Evolutionary conservation across 2,329 filamentous ascomycete genomes (phyloP).

Genomic region (Sordariomycetes sp.): DNA sequence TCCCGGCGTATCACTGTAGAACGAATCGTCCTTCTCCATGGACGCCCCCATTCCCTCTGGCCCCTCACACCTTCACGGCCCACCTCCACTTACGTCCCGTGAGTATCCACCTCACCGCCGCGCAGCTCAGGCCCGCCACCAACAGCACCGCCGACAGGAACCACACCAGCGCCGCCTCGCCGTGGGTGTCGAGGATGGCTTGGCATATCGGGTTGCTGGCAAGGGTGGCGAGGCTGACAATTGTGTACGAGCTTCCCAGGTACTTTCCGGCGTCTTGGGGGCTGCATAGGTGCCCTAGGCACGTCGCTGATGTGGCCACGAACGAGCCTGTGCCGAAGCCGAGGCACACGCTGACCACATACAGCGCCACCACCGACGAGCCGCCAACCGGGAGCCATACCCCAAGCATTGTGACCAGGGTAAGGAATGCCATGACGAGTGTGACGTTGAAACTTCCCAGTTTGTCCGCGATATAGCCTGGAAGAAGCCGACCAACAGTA

Average conservation of each 20-base stretch:
- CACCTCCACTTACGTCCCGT: not conserved
- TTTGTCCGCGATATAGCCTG: conserved; percentile 64
- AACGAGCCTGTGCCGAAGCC: conserved; percentile 73
- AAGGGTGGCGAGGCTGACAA: conserved; percentile 14
- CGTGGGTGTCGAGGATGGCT: not conserved
- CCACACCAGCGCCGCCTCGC: not conserved
- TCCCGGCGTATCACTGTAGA: no score
- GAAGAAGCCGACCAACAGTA: conserved; percentile 64
- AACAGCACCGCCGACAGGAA: not conserved
- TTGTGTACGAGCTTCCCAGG: conserved; percentile 16
- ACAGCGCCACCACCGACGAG: conserved; percentile 49
- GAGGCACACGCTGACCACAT: conserved; percentile 45
- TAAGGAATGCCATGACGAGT: conserved; percentile 50
- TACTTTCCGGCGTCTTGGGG: conserved; percentile 58
- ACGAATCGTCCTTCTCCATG: no score
- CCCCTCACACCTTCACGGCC: not conserved
- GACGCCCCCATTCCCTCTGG: no score
- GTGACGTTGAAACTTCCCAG: conserved; percentile 76
- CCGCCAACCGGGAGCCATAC: conserved; percentile 59
- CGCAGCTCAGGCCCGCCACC: not conserved
- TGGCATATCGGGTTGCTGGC: conserved; percentile 7
- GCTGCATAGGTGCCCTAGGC: conserved; percentile 69
- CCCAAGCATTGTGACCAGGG: conserved; percentile 44
- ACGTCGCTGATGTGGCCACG: conserved; percentile 68
- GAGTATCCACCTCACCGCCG: not conserved